A percentile compares a stretch with the other conserved stretches of the same genome.
Evolutionary conservation across 2,329 filamentous ascomycete genomes (phyloP).

Genomic region (Alternaria sp.): DNA sequence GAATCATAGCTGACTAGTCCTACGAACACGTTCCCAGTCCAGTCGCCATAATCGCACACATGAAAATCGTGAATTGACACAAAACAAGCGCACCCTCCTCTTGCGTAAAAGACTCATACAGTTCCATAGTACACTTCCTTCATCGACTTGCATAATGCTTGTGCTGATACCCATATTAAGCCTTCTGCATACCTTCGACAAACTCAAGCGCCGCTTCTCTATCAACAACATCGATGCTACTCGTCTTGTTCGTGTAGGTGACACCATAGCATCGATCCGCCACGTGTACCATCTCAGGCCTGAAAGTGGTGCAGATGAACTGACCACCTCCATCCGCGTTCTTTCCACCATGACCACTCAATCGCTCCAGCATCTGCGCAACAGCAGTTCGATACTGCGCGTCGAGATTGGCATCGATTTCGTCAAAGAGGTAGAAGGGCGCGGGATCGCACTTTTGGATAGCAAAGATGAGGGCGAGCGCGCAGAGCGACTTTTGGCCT

Average conservation of each 20-base stretch:
- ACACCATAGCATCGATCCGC: slow-evolving; percentile 99
- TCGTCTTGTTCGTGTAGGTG: slow-evolving; percentile 89
- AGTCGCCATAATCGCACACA: background rate
- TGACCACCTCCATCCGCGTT: slow-evolving; percentile 65
- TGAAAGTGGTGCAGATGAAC: slow-evolving; percentile 99
- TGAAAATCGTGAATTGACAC: background rate
- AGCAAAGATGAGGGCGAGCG: slow-evolving; percentile 97
- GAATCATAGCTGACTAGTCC: background rate
- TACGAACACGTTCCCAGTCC: background rate
- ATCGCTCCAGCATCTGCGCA: slow-evolving; percentile 78
- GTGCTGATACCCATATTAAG: background rate
- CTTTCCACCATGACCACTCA: slow-evolving; percentile 47
- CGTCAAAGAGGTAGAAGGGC: slow-evolving; percentile 98
- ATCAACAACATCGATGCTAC: slow-evolving; percentile 87
- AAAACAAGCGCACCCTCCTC: background rate
- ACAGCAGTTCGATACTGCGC: slow-evolving; percentile 97
- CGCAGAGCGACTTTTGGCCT: slow-evolving; percentile 97
- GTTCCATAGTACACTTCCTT: background rate
- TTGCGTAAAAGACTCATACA: background rate
- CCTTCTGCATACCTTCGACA: slow-evolving; percentile 79
- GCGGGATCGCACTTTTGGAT: slow-evolving; percentile 97
- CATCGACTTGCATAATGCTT: background rate
- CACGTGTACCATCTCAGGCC: slow-evolving; percentile 92
- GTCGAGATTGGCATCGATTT: slow-evolving; percentile 97
- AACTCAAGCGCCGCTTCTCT: slow-evolving; percentile 89